Conservation (phyloP, 1,139 yeast species). For the Hemisphaericaspora xylofermentans region DNA sequence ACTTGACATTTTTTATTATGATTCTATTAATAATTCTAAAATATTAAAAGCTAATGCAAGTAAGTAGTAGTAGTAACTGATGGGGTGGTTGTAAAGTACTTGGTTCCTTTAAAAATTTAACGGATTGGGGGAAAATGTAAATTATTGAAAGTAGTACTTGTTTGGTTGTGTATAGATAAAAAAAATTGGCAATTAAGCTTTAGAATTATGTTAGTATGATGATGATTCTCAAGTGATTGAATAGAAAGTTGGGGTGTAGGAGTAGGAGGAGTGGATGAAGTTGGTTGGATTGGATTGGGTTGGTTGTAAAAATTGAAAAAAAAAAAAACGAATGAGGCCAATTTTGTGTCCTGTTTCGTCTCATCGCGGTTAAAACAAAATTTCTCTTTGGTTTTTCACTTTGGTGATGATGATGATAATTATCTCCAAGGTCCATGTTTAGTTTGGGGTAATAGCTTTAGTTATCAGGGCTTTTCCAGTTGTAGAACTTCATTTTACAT, state of each 20-base stretch:
- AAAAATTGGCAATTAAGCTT: too few relatives aligned
- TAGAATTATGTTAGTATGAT: too few relatives aligned
- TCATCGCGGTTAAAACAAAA: not conserved
- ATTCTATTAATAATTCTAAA: not conserved
- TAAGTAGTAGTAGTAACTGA: not conserved
- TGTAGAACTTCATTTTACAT: not conserved
- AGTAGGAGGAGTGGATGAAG: not conserved
- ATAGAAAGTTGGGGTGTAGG: not conserved
- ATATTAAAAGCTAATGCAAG: too few relatives aligned
- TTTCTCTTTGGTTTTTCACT: not conserved
- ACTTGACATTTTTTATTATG: constrained; percentile 10
- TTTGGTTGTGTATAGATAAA: too few relatives aligned
- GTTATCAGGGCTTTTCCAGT: not conserved
- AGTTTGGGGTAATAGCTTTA: not conserved
- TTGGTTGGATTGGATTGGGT: not conserved
- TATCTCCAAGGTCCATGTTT: not conserved
- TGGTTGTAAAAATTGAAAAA: constrained; percentile 3
- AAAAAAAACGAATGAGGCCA: constrained; percentile 2
- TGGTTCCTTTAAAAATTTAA: too few relatives aligned
- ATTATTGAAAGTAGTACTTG: too few relatives aligned
- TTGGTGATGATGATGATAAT: not conserved
- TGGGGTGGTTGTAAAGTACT: not conserved
- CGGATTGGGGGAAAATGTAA: too few relatives aligned
- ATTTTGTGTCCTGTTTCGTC: not conserved
- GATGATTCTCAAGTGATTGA: too few relatives aligned